Conservation (phyloP, 1,284 basidiomycete species). For the Malassezia furfur region DNA sequence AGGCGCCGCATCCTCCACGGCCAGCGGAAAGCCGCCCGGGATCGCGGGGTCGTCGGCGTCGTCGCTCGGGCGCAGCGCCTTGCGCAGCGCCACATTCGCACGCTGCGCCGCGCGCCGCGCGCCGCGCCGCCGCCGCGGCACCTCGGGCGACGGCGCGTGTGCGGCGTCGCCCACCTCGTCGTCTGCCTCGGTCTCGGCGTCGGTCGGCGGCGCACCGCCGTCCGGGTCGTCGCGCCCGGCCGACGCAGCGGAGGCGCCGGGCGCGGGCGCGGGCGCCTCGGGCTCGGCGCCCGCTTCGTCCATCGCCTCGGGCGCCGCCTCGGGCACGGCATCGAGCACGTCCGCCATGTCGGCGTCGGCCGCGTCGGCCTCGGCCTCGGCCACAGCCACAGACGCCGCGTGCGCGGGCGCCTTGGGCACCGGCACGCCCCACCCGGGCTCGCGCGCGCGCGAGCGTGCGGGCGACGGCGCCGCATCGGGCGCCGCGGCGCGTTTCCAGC, state of each 20-base stretch:
- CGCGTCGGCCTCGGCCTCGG: background rate
- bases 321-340: background rate
- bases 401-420: background rate
- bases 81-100: slow-evolving; percentile 10
- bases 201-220: background rate
- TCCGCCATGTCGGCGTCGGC: background rate
- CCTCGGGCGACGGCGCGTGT: background rate
- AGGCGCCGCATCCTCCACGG: background rate
- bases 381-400: background rate
- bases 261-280: too few relatives aligned
- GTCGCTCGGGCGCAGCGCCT: background rate
- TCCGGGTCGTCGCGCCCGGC: background rate
- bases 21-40: slow-evolving; percentile 17
- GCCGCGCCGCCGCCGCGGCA: background rate
- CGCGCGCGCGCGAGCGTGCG: background rate
- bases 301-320: background rate
- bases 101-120: slow-evolving; percentile 7
- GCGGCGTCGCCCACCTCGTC: background rate
- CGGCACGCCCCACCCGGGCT: slow-evolving; percentile 9
- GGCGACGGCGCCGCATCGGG: background rate
- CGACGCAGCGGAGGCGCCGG: too few relatives aligned
- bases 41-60: slow-evolving; percentile 6
- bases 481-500: slow-evolving; percentile 11
- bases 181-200: background rate
- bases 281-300: background rate